phyloP scores from a whole-genome alignment of 2,329 filamentous ascomycete species.

The Penicillium sp. region DNA sequence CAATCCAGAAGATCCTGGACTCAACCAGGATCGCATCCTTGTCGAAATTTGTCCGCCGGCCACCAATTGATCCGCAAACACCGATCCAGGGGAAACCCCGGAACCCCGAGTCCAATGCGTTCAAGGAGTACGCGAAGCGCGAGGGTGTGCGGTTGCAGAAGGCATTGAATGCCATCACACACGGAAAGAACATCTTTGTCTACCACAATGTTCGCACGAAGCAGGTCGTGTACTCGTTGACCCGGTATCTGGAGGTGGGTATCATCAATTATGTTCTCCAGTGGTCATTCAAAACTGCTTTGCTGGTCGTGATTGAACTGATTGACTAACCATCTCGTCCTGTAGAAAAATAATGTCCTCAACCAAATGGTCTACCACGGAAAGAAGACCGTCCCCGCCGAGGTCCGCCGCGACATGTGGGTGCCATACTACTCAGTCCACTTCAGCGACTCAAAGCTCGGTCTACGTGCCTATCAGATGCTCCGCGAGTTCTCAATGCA shows the following conservation, averaged over 20 bases:
- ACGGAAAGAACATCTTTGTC: conserved; percentile 62
- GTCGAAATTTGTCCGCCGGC: conserved; percentile 36
- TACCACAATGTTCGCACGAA: conserved; percentile 63
- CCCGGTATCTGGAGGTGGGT: conserved; percentile 55
- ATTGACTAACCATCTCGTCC: conserved; percentile 6
- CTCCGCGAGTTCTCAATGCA: conserved; percentile 61
- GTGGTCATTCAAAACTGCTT: background rate
- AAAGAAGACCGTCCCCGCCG: conserved; percentile 61
- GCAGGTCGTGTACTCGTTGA: conserved; percentile 64
- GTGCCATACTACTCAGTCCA: conserved; percentile 59
- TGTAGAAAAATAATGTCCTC: conserved; percentile 52
- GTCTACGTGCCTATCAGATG: conserved; percentile 57
- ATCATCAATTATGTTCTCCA: background rate
- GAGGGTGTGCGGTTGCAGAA: conserved; percentile 44
- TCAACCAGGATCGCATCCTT: conserved; percentile 40
- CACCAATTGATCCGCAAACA: conserved; percentile 33
- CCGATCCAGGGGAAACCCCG: conserved; percentile 45
- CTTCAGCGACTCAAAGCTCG: conserved; percentile 52
- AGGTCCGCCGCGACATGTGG: conserved; percentile 64
- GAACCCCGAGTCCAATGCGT: conserved; percentile 44
- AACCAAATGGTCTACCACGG: conserved; percentile 62
- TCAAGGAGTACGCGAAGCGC: conserved; percentile 36
- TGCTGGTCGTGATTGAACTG: background rate
- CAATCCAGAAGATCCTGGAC: conserved; percentile 39
- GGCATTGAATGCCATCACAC: conserved; percentile 48